Conservation (phyloP, 1,284 basidiomycete genomes). For the Malassezia furfur region DNA sequence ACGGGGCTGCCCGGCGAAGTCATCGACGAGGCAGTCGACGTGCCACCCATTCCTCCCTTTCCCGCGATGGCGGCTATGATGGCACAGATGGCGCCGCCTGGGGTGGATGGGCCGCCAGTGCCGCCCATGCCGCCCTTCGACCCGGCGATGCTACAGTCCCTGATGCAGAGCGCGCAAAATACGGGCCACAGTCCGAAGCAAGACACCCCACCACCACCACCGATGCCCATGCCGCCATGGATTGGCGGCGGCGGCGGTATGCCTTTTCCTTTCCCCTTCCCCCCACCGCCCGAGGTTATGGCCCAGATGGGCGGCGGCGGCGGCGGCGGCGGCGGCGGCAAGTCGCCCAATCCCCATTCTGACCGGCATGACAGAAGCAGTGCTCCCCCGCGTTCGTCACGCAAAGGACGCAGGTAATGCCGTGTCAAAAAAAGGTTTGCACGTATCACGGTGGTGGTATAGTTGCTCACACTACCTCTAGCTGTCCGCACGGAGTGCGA, state of each 20-base stretch:
- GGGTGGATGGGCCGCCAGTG: background rate
- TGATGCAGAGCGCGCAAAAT: background rate
- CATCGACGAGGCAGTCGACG: background rate
- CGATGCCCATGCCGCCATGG: slow-evolving; percentile 10
- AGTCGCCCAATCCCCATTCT: no score
- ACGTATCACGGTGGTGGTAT: background rate
- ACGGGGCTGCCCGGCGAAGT: background rate
- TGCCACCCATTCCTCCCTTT: background rate
- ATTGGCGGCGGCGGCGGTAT: background rate
- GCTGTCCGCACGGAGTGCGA: background rate
- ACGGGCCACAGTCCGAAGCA: background rate
- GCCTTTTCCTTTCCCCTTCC: slow-evolving; percentile 15
- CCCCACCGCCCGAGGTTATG: slow-evolving; percentile 5
- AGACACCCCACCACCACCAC: background rate
- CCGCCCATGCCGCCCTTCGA: slow-evolving; percentile 11
- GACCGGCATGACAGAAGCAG: no score
- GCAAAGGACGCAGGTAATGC: slow-evolving; percentile 3
- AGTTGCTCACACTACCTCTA: slow-evolving; percentile 6
- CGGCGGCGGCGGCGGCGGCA: no score
- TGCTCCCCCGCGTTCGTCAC: background rate
- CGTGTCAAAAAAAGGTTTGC: no score
- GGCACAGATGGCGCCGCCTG: background rate
- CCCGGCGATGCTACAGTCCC: background rate
- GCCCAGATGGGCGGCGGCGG: background rate
- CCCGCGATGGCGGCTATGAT: slow-evolving; percentile 1